A percentile compares a stretch with the other conserved stretches of the same genome.
phyloP scores from a whole-genome alignment of 208 protist species.

The Crithidia sp. region DNA sequence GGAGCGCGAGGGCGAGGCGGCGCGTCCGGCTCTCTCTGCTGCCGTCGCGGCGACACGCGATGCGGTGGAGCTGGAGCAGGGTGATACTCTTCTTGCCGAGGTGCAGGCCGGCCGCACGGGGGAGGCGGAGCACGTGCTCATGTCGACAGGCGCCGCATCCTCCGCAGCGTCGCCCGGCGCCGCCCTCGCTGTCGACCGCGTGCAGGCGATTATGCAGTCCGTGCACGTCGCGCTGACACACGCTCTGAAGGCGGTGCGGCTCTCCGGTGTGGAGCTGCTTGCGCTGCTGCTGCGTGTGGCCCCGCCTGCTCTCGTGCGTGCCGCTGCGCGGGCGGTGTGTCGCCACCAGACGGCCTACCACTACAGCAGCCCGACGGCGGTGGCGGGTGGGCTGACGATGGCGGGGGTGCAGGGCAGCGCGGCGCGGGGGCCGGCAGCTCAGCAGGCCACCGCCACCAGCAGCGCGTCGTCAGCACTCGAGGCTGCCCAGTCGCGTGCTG shows the following conservation, averaged over 20 bases:
- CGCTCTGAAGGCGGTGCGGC: slow-evolving; percentile 62
- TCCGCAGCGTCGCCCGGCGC: background rate
- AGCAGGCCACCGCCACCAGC: background rate
- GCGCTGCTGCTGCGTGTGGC: slow-evolving; percentile 41
- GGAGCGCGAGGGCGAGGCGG: background rate
- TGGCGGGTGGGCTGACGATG: slow-evolving; percentile 19
- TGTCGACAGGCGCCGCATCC: background rate
- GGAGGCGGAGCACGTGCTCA: slow-evolving; percentile 1
- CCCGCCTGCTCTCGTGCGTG: slow-evolving; percentile 22
- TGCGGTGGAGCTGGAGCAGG: slow-evolving; percentile 18
- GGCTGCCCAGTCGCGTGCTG: slow-evolving; percentile 13
- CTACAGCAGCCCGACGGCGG: slow-evolving; percentile 4
- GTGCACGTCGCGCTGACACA: slow-evolving; percentile 76
- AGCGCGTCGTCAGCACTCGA: slow-evolving; percentile 7
- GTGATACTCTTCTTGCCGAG: slow-evolving; percentile 20
- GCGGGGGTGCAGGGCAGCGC: background rate
- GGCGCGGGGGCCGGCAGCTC: background rate
- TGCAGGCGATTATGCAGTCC: slow-evolving; percentile 47
- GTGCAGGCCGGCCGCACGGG: background rate
- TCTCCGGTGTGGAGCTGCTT: slow-evolving; percentile 64
- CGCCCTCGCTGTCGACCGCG: slow-evolving; percentile 38
- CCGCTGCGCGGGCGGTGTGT: slow-evolving; percentile 33
- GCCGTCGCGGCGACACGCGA: slow-evolving; percentile 10
- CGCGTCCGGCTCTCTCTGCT: background rate
- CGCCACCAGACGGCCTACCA: slow-evolving; percentile 36